Percentiles rank a stretch among this genome's conserved stretches.
Evolutionary conservation across 257 asterid genomes (phyloP).

Genomic region (Ilex aquifolium): DNA sequence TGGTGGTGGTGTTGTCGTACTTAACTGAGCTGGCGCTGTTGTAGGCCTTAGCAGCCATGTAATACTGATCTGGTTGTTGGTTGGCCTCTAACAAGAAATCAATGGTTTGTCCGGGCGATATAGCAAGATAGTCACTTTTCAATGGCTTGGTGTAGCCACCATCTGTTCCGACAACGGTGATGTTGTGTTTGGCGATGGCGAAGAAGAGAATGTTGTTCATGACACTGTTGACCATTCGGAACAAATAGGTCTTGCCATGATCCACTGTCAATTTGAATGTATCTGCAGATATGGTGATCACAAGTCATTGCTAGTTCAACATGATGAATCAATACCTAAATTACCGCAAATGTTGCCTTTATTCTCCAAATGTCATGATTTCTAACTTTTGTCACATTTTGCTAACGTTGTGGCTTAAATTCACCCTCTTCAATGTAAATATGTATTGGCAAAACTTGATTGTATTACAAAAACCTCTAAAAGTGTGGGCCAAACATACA

Average conservation of each 20-base stretch:
- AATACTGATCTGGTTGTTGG: slow-evolving; percentile 43
- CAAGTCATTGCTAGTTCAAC: no score
- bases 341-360: no score
- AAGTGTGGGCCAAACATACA: no score
- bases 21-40: not conserved
- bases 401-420: no score
- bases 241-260: slow-evolving; percentile 37
- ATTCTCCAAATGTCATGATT: no score
- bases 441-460: no score
- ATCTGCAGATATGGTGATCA: no score
- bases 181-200: slow-evolving; percentile 38
- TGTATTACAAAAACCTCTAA: no score
- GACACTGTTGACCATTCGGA: slow-evolving; percentile 41
- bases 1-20: slow-evolving; percentile 28
- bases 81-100: slow-evolving; percentile 43
- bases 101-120: slow-evolving; percentile 57
- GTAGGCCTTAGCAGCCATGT: slow-evolving; percentile 50
- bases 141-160: slow-evolving; percentile 45
- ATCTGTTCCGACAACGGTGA: slow-evolving; percentile 56
- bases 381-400: no score
- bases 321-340: no score
- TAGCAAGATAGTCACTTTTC: slow-evolving; percentile 29
- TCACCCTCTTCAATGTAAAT: no score
- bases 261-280: not conserved
- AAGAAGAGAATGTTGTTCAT: slow-evolving; percentile 59